Base-by-base conservation (phyloP, 129 eudicot species). In the Chrysanthemum makinoi region DNA sequence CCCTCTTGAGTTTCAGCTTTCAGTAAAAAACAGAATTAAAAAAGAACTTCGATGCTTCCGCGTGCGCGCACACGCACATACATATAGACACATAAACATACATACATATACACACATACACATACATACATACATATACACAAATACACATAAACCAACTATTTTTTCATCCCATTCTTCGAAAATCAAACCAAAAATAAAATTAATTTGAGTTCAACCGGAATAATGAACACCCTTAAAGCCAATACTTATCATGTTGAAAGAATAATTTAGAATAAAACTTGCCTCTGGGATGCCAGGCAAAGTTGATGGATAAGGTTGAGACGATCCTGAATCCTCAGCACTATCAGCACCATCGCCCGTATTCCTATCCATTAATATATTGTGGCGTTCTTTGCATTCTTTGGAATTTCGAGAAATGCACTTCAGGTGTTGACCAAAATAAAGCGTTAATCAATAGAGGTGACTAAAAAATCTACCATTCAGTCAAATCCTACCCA, bases 281-380 rank as follows among this genome's bases (percentile, higher is more conserved):
- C 65, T 58, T 78, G 81, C 99, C 95, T 95, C 90, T 0, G 97
- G 99, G 69, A 95, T 95, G 67, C 97, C 97, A 46, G 99, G 94
- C 72, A 95, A 83, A 35, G 97, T 90, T 66, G 97, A 95, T 5
- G 85, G 89, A 84, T 90, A 95, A 65, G 96, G 91, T 73, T 95
- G 97, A 63, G 96, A 95, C 52, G 96, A 86, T 69, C 96, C 96
- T 50, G 99, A 95, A 81, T 95, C 96, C 60, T 95, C 99, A 64
- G 89, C 96, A 78, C 99, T 90, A 77, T 90, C 99, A 16, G 93
- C 91, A 57, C 98, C 96, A 58, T 90, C 99, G 28, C 87, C 94
- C 62, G 82, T 52, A 68, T 86, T 83, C 72, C 80, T 81, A 68
- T 95, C 99, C 89, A 90, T 86, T 69, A 95, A 84, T 24, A 72